Conservation (phyloP, 495 filamentous ascomycete species). For the Hypoxylon perforatum region DNA sequence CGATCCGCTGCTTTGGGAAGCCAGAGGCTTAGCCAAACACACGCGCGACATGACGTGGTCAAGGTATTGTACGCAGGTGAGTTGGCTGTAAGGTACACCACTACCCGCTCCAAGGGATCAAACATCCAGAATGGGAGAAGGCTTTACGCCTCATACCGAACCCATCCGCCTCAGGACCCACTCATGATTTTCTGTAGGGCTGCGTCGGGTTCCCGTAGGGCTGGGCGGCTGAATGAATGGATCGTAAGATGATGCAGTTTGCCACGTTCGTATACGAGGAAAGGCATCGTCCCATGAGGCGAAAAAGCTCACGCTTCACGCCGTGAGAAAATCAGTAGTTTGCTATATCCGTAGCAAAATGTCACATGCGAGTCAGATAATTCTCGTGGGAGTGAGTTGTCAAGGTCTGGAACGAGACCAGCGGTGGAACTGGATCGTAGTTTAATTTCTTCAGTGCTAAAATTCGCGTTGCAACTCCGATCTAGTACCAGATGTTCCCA, state of each 20-base stretch:
- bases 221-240: conserved; percentile 9
- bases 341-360: no score
- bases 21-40: conserved; percentile 17
- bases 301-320: no score
- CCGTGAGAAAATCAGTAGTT: no score
- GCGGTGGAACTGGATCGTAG: no score
- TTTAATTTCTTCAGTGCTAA: no score
- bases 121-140: not conserved
- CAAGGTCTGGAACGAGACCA: no score
- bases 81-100: not conserved
- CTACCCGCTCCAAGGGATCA: conserved; percentile 9
- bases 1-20: not conserved
- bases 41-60: conserved; percentile 37
- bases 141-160: not conserved
- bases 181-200: conserved; percentile 8
- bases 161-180: conserved; percentile 1
- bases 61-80: not conserved
- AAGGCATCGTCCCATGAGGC: not conserved
- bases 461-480: no score
- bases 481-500: no score
- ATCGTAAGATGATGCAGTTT: conserved; percentile 3
- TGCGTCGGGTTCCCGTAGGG: not conserved
- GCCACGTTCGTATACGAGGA: not conserved
- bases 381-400: no score
- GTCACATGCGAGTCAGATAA: no score